These are phyloP conservation scores for Rhizopus delemar DNA, from an alignment of 371 early-diverging fungal genomes.

Conservation along the genomic window DNA sequence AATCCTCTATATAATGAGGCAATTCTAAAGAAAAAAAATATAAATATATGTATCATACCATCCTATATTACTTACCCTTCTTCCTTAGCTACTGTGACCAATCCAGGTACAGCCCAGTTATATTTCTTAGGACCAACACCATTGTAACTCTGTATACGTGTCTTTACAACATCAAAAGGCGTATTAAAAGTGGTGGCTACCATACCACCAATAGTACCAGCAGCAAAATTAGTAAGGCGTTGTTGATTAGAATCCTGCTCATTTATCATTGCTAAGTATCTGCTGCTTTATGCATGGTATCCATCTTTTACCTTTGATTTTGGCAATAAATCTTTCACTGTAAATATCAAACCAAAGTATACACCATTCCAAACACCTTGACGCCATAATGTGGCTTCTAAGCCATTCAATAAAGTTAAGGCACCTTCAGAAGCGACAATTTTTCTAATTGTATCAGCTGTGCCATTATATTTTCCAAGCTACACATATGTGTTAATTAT, in stretches of 20 bases:
- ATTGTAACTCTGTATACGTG: constrained; percentile 88
- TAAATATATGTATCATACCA: not conserved
- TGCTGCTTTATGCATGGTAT: too few relatives aligned
- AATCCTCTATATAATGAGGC: constrained; percentile 95
- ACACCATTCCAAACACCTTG: constrained; percentile 95
- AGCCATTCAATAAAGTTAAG: constrained; percentile 87
- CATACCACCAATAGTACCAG: constrained; percentile 94
- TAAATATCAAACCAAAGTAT: constrained; percentile 90
- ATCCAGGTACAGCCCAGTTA: constrained; percentile 85
- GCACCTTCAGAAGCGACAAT: constrained; percentile 76
- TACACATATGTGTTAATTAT: constrained; percentile 8
- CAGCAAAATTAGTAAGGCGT: constrained; percentile 84
- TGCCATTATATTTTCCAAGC: constrained; percentile 78
- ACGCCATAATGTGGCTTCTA: constrained; percentile 94
- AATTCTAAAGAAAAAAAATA: constrained; percentile 45
- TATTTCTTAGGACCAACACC: constrained; percentile 70
- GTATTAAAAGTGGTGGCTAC: constrained; percentile 94
- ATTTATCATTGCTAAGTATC: too few relatives aligned
- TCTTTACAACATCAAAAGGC: constrained; percentile 97
- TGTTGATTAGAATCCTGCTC: constrained; percentile 70
- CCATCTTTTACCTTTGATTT: too few relatives aligned
- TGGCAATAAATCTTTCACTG: constrained; percentile 52
- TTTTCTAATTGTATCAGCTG: constrained; percentile 73
- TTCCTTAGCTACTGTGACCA: constrained; percentile 84
- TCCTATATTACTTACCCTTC: constrained; percentile 70